Base-by-base conservation (phyloP, 192 early-diverging fungal species). In the Phlyctochytrium arcticum region DNA sequence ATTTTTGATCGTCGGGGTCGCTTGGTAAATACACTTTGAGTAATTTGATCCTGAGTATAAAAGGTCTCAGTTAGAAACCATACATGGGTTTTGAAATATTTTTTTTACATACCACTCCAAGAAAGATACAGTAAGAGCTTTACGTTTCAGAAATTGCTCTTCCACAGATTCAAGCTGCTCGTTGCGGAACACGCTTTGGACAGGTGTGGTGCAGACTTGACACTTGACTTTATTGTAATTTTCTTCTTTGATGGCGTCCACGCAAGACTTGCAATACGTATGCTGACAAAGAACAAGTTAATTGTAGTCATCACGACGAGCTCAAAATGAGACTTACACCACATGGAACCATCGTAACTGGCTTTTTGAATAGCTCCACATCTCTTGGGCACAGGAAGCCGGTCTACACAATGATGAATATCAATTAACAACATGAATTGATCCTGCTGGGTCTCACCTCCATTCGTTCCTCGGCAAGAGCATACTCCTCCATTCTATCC, bases 331-430 rank as follows among this genome's bases (percentile, higher is more conserved):
- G 5, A 57, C 67, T 66, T 56, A 79, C 77, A 8, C 79, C 76
- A 57, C 82, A 84, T 4, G 81, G 81, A 39, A 72, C 71, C n/a
- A 84, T 31, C n/a, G 82, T 82, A 30, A 72, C 68, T 30, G 82
- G 82, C 17, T 61, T 54, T 44, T 75, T 49, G 60, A 79, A 75
- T 24, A 79, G 66, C 60, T 79, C 55, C 4, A 84, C 65, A 48
- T 79, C 75, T 15, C 72, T 48, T 5, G 82, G 79, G 60, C 82
- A 84, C 27, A 84, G 44, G 71, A 84, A 81, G 1, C 79, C 82
- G 29, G 77, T 84, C 79, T 81, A 60, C 6, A 64, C 31, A 36
- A 49, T 6, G n/a, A n/a, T n/a, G n/a, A n/a, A n/a, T n/a, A n/a
- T n/a, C n/a, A n/a, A n/a, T n/a, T n/a, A n/a, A n/a, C n/a, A n/a